A percentile compares a stretch with the other conserved stretches of the same genome.
phyloP scores from a whole-genome alignment of 164 flowering plant species.

The Macadamia tetraphylla region DNA sequence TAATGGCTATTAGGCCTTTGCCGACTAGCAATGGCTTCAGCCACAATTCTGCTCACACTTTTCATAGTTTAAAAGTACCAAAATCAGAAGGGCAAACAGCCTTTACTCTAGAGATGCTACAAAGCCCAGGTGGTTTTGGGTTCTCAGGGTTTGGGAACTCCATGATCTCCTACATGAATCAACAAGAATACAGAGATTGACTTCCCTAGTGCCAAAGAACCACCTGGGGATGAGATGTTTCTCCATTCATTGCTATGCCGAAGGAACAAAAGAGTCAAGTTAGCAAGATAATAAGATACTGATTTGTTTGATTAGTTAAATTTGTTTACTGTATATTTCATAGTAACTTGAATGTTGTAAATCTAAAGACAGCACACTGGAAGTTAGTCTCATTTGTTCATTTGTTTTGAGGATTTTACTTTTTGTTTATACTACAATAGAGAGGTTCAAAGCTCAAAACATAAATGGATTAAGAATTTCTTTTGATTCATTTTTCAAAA shows the following conservation, averaged over 20 bases:
- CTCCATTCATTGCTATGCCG: conserved; percentile 18
- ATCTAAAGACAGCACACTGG: background rate
- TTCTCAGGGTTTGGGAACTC: conserved; percentile 18
- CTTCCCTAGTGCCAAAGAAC: conserved; percentile 24
- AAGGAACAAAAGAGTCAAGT: background rate
- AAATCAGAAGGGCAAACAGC: conserved; percentile 36
- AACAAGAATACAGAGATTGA: background rate
- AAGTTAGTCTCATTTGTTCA: background rate
- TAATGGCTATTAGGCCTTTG: conserved; percentile 40
- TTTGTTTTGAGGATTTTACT: conserved; percentile 4
- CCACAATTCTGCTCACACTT: conserved; percentile 13
- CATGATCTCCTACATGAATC: conserved; percentile 10
- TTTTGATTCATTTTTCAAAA: background rate
- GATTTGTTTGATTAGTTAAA: background rate
- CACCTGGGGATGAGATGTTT: conserved; percentile 33
- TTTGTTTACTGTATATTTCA: background rate
- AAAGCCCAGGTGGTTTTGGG: conserved; percentile 17
- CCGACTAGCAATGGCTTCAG: conserved; percentile 17
- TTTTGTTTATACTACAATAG: background rate
- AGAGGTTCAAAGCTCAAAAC: background rate
- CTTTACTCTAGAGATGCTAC: conserved; percentile 41
- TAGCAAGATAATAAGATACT: background rate
- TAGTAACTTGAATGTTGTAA: conserved; percentile 7
- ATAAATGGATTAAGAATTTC: background rate
- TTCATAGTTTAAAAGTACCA: conserved; percentile 15